Conservation (phyloP, 78 protist species). For the Planoprotostelium fungivorum region DNA sequence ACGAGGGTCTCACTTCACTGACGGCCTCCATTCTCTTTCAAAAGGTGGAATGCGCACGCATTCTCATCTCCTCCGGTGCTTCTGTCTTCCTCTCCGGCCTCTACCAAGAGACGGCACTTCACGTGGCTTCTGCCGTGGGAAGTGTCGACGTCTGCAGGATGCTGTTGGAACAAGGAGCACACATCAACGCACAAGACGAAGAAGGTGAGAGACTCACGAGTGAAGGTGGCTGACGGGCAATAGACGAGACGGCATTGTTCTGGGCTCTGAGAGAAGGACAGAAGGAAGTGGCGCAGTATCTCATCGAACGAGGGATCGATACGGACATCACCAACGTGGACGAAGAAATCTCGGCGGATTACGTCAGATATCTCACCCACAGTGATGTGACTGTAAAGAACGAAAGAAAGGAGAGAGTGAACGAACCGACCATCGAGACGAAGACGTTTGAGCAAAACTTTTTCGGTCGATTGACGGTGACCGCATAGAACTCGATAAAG, state of each 20-base stretch:
- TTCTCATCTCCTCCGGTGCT: not conserved
- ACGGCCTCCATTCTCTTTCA: not conserved
- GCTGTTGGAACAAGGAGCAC: not conserved
- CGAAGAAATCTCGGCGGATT: not conserved
- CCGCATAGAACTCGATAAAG: too few relatives aligned
- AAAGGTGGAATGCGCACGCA: not conserved
- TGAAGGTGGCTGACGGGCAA: not conserved
- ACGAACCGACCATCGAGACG: too few relatives aligned
- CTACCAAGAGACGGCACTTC: conserved; percentile 23
- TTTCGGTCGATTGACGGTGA: too few relatives aligned
- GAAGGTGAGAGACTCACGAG: conserved; percentile 1
- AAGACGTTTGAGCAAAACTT: too few relatives aligned
- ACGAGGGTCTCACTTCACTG: not conserved
- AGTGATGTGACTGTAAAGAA: too few relatives aligned
- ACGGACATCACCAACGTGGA: not conserved
- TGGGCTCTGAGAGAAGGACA: not conserved
- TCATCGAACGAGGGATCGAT: not conserved
- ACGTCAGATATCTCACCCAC: too few relatives aligned
- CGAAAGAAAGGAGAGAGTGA: too few relatives aligned
- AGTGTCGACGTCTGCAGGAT: not conserved
- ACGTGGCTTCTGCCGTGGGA: conserved; percentile 12
- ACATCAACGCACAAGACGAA: not conserved
- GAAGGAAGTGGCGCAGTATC: not conserved
- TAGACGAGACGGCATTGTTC: not conserved
- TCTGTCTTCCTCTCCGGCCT: not conserved